Evolutionary conservation across 129 eudicot species (phyloP).

Genomic region (Lactuca saligna): DNA sequence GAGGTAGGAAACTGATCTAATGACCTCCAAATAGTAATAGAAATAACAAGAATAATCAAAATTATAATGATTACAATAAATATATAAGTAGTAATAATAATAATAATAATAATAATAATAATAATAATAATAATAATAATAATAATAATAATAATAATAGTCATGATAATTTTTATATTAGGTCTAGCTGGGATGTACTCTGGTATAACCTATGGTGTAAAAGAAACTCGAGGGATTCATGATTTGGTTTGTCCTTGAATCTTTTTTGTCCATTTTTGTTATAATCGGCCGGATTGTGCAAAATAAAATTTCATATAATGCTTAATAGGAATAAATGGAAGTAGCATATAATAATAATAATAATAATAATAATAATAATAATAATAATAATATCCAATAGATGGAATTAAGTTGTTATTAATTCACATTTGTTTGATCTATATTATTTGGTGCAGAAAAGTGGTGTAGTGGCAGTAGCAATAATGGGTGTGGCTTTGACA

Average conservation of each 20-base stretch:
- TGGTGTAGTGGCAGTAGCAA: conserved; percentile 83
- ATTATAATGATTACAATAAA: too few species aligned
- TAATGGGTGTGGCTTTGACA: conserved; percentile 73
- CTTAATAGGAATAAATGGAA: too few species aligned
- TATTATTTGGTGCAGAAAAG: conserved; percentile 49
- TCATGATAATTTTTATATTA: conserved; percentile 14
- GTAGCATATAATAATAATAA: too few species aligned
- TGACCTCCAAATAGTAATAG: background rate
- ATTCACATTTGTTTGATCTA: background rate
- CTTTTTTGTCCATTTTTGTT: background rate
- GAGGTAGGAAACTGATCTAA: conserved; percentile 49
- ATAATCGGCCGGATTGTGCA: background rate
- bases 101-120: too few species aligned
- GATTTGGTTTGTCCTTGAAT: conserved; percentile 62
- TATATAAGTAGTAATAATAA: too few species aligned
- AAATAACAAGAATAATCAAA: too few species aligned
- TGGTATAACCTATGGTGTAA: conserved; percentile 77
- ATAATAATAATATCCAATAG: too few species aligned
- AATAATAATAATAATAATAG: too few species aligned
- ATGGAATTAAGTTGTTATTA: background rate
- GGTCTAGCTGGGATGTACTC: conserved; percentile 89
- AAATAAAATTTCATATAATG: background rate
- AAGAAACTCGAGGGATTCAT: conserved; percentile 81
- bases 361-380: too few species aligned
- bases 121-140: too few species aligned